phyloP scores from a whole-genome alignment of 2,329 filamentous ascomycete genomes.

The Dactylellina drechsleri region DNA sequence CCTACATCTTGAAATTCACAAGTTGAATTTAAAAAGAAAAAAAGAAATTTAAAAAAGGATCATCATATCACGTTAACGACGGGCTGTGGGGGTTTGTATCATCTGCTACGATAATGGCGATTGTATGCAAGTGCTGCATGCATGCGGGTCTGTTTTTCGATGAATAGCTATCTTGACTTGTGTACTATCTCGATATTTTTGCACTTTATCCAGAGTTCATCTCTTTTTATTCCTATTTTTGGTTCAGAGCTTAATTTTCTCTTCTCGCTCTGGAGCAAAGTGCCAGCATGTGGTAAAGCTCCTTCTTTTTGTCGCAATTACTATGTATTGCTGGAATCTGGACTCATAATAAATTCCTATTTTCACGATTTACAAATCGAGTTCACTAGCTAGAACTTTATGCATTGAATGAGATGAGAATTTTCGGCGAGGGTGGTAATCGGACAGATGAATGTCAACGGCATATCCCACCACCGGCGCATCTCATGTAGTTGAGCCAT shows the following conservation, averaged over 20 bases:
- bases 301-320: no score
- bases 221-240: not conserved
- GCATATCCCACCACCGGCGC: no score
- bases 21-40: not conserved
- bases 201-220: slow-evolving; percentile 39
- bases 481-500: no score
- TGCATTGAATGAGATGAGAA: no score
- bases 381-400: no score
- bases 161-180: no score
- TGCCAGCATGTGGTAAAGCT: not conserved
- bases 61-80: not conserved
- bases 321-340: no score
- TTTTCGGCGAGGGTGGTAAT: no score
- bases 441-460: no score
- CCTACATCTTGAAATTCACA: not conserved
- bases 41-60: not conserved
- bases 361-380: no score
- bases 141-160: no score
- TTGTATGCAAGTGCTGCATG: not conserved
- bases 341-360: no score
- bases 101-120: slow-evolving; percentile 34
- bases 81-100: slow-evolving; percentile 19
- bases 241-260: not conserved
- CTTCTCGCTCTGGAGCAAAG: not conserved
- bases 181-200: not conserved